Evolutionary conservation across 176 grass and related monocot species (phyloP).

Genomic region (Dactylis glomerata): DNA sequence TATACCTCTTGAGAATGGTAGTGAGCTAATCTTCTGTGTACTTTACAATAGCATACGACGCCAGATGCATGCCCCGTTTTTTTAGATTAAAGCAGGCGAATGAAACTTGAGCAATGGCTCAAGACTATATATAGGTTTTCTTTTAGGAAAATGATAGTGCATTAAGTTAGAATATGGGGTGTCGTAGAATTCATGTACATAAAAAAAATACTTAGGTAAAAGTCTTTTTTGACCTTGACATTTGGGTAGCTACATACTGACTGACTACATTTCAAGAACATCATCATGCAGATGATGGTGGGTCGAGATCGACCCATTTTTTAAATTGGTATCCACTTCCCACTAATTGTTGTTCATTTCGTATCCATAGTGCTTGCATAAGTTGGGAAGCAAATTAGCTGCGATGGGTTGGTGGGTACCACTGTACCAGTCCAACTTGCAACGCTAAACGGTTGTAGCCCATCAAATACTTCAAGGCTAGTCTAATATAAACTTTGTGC

Average conservation of each 20-base stretch:
- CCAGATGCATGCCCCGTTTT: neutral
- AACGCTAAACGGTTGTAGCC: neutral
- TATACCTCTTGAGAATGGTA: neutral
- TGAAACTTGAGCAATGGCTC: neutral
- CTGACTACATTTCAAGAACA: neutral
- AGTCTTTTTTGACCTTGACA: neutral
- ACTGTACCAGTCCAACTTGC: neutral
- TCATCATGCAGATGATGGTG: neutral
- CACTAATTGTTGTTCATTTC: neutral
- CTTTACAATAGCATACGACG: neutral
- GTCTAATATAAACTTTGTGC: neutral
- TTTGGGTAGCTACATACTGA: neutral
- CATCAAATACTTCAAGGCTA: constrained; percentile 9
- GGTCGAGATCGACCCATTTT: neutral
- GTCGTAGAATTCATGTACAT: neutral
- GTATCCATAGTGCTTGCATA: neutral
- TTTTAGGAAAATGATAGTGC: neutral
- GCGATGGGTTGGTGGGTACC: neutral
- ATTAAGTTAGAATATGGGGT: neutral
- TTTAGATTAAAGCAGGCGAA: neutral
- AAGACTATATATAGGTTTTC: neutral
- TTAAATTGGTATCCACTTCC: neutral
- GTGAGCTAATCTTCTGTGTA: neutral
- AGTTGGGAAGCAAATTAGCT: neutral
- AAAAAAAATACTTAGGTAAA: neutral